Conservation (phyloP, 2,329 filamentous ascomycete genomes). For the Plenodomus tracheiphilus region DNA sequence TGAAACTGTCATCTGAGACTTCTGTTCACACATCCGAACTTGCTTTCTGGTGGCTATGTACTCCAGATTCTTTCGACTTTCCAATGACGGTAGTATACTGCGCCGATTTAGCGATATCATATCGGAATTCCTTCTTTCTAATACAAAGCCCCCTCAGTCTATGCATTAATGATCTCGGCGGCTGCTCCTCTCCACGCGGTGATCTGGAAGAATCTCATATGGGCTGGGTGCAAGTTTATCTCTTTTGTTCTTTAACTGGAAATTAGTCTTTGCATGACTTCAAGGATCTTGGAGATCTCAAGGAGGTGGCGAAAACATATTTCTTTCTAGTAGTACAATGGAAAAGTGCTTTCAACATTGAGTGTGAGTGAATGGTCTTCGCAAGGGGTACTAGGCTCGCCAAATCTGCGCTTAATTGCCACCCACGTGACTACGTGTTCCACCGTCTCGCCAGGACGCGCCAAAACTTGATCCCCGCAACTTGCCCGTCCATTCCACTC, state of each 20-base stretch:
- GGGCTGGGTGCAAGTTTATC: no score
- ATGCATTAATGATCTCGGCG: no score
- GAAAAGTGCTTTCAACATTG: neutral
- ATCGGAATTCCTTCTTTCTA: no score
- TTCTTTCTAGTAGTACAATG: neutral
- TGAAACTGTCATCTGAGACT: constrained; percentile 33
- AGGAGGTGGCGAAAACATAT: neutral
- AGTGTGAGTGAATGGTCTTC: neutral
- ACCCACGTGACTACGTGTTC: constrained; percentile 37
- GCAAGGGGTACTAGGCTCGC: constrained; percentile 3
- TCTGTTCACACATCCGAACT: neutral
- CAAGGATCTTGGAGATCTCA: neutral
- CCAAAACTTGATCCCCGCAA: constrained; percentile 12
- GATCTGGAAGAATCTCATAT: no score
- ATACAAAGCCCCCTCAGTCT: no score
- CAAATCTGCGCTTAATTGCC: constrained; percentile 23
- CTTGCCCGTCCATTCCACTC: constrained; percentile 1
- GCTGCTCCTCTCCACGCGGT: no score
- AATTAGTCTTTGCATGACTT: neutral
- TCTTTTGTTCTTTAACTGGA: no score
- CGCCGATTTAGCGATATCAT: no score
- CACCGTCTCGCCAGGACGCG: constrained; percentile 14
- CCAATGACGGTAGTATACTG: no score
- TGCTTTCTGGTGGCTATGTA: neutral
- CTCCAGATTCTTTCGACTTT: no score